These are phyloP conservation scores for Naganishia antarctica DNA, from an alignment of 768 basidiomycete genomes.

Conservation along the genomic window DNA sequence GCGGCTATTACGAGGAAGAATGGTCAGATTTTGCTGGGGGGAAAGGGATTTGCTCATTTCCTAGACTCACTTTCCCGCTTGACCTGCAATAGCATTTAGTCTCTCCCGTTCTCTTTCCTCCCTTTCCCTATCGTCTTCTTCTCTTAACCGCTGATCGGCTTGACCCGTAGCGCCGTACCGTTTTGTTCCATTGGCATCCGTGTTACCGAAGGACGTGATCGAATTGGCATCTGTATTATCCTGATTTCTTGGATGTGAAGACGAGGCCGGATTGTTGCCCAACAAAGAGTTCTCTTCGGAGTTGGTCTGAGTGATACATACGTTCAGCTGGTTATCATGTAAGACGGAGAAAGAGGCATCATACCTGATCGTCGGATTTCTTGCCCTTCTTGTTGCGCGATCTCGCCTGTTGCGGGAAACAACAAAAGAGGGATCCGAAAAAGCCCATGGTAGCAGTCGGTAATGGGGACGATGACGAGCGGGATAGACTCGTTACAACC, in stretches of 20 bases:
- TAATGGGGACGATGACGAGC: background rate
- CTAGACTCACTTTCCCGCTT: constrained; percentile 14
- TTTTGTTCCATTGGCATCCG: background rate
- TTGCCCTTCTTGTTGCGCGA: constrained; percentile 18
- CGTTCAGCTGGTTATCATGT: too few species aligned
- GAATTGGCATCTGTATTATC: constrained; percentile 2
- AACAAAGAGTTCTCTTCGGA: constrained; percentile 7
- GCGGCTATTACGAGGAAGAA: background rate
- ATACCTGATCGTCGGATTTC: constrained; percentile 14
- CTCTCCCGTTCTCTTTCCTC: constrained; percentile 18
- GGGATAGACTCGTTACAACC: background rate
- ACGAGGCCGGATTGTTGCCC: background rate
- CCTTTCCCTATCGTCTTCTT: constrained; percentile 14
- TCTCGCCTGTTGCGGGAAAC: constrained; percentile 16
- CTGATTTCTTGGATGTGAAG: constrained; percentile 11
- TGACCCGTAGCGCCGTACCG: constrained; percentile 12
- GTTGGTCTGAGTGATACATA: background rate
- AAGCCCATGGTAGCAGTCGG: background rate
- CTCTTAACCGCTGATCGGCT: background rate
- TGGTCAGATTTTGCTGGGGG: background rate
- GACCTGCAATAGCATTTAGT: constrained; percentile 13
- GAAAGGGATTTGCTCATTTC: background rate
- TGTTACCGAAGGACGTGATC: constrained; percentile 14
- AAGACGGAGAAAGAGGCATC: background rate
- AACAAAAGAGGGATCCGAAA: constrained; percentile 15